phyloP scores from a whole-genome alignment of 768 basidiomycete genomes.

The Hypholoma sublateritium region DNA sequence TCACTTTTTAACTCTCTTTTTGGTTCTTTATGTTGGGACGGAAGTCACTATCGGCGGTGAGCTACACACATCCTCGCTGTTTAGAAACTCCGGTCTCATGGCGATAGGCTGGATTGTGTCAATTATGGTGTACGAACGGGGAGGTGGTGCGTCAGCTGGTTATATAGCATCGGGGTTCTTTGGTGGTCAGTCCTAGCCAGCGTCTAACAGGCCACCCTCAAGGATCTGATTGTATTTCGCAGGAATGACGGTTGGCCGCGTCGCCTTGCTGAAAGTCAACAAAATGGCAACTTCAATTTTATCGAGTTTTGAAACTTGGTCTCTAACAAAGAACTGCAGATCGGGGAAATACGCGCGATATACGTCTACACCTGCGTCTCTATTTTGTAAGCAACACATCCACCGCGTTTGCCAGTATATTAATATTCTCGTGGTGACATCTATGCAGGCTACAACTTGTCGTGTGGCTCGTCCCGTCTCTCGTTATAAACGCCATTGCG shows the following conservation, averaged over 20 bases:
- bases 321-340: conserved; percentile 22
- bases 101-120: neutral
- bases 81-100: too few species aligned
- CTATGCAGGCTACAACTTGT: neutral
- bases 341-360: conserved; percentile 54
- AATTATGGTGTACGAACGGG: neutral
- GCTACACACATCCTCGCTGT: too few species aligned
- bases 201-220: neutral
- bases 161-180: neutral
- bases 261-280: conserved; percentile 40
- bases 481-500: conserved; percentile 59
- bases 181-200: neutral
- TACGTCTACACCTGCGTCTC: conserved; percentile 50
- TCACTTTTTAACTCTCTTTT: neutral
- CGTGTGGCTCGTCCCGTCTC: conserved; percentile 28
- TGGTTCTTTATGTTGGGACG: neutral
- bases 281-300: conserved; percentile 8
- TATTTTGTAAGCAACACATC: conserved; percentile 36
- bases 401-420: neutral
- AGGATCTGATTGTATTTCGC: neutral
- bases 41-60: neutral
- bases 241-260: neutral
- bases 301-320: neutral
- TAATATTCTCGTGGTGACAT: neutral
- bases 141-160: neutral